phyloP scores from a whole-genome alignment of 768 basidiomycete genomes.

The Cyathus striatus region DNA sequence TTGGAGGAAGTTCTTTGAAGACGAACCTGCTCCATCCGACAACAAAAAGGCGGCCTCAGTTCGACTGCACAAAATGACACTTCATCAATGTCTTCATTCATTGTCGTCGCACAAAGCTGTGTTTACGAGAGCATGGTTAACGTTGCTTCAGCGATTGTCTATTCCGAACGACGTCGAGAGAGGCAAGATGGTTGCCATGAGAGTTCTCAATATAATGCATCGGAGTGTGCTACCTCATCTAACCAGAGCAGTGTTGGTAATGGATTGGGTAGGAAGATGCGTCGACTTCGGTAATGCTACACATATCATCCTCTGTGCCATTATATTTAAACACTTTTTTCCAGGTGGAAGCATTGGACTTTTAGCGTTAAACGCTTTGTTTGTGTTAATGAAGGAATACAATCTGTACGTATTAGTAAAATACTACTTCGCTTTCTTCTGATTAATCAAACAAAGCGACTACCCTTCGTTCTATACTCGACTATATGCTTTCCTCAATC shows the following conservation, averaged over 20 bases:
- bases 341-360: conserved; percentile 81
- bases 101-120: conserved; percentile 74
- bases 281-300: conserved; percentile 66
- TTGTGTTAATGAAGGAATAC: conserved; percentile 86
- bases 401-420: conserved; percentile 56
- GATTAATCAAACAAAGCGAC: conserved; percentile 49
- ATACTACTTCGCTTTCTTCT: background rate
- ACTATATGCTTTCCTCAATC: conserved; percentile 85
- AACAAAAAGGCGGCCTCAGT: conserved; percentile 30
- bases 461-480: conserved; percentile 94
- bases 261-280: conserved; percentile 88
- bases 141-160: conserved; percentile 58
- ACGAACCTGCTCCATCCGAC: conserved; percentile 43
- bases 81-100: conserved; percentile 75
- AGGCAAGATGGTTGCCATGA: conserved; percentile 38
- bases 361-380: conserved; percentile 87
- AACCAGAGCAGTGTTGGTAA: conserved; percentile 71
- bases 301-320: conserved; percentile 1
- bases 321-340: conserved; percentile 1
- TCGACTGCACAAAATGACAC: conserved; percentile 59
- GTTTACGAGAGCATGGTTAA: conserved; percentile 79
- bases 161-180: conserved; percentile 25
- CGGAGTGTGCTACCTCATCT: conserved; percentile 79
- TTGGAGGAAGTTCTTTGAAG: conserved; percentile 85
- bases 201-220: conserved; percentile 77